A percentile compares a stretch with the other conserved stretches of the same genome.
Conservation (phyloP, 2,329 filamentous ascomycete species). For the Hymenoscyphus albidus region DNA sequence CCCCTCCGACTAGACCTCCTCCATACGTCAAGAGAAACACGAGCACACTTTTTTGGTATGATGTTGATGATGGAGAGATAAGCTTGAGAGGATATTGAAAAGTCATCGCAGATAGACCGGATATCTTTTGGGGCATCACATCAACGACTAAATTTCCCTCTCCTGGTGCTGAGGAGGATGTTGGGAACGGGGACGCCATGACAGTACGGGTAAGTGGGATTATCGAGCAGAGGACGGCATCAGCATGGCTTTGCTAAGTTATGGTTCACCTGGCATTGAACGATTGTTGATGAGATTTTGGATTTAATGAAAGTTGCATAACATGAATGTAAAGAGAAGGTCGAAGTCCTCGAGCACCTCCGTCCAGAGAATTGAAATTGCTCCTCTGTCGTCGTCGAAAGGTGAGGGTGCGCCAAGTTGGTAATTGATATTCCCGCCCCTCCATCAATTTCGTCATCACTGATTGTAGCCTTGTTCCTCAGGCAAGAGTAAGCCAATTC, state of each 20-base stretch:
- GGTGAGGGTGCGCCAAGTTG: not conserved
- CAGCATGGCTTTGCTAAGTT: not conserved
- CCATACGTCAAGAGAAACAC: conserved; percentile 93
- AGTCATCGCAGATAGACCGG: conserved; percentile 68
- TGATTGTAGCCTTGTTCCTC: not conserved
- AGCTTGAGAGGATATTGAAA: conserved; percentile 96
- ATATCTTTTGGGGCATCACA: conserved; percentile 66
- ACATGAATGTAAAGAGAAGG: not conserved
- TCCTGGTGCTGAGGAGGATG: conserved; percentile 69
- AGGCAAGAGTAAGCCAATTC: not conserved
- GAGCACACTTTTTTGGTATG: conserved; percentile 63
- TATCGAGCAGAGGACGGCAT: not conserved
- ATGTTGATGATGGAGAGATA: conserved; percentile 70
- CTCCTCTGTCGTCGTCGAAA: not conserved
- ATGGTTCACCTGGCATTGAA: too few species aligned
- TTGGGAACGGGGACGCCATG: conserved; percentile 43
- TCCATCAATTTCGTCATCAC: not conserved
- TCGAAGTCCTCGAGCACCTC: not conserved
- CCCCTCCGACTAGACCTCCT: conserved; percentile 85
- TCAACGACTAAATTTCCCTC: conserved; percentile 73
- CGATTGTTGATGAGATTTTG: not conserved
- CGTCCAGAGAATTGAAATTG: not conserved
- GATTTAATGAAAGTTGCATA: not conserved
- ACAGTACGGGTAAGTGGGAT: not conserved
- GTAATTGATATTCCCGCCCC: not conserved